Percentiles rank a stretch among this genome's conserved stretches.
phyloP scores from a whole-genome alignment of 805 yeast genomes.

The Candida ulmi region DNA sequence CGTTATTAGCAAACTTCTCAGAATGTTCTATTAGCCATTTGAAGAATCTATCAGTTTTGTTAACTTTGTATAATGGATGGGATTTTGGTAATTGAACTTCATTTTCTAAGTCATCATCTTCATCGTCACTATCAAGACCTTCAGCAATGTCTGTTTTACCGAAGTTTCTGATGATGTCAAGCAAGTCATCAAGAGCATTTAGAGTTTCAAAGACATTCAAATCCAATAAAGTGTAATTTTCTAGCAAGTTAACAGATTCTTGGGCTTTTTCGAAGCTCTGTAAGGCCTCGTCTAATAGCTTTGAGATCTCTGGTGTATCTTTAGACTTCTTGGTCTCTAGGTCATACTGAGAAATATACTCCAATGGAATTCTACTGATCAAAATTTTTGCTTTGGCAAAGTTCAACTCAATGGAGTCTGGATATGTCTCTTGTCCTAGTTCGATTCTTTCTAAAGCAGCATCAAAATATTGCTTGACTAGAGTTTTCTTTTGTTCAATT shows the following conservation, averaged over 20 bases:
- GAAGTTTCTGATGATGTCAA: slow-evolving; percentile 63
- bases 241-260: slow-evolving; percentile 14
- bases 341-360: slow-evolving; percentile 46
- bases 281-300: slow-evolving; percentile 42
- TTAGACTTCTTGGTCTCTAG: slow-evolving; percentile 29
- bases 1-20: slow-evolving; percentile 16
- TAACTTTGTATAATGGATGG: slow-evolving; percentile 52
- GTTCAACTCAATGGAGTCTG: slow-evolving; percentile 39
- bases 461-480: slow-evolving; percentile 51
- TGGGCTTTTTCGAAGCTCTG: slow-evolving; percentile 40
- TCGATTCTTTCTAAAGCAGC: slow-evolving; percentile 69
- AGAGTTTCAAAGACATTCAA: slow-evolving; percentile 45
- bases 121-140: slow-evolving; percentile 55
- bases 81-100: slow-evolving; percentile 32
- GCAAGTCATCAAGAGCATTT: slow-evolving; percentile 57
- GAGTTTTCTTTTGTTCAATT: neutral
- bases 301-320: slow-evolving; percentile 27
- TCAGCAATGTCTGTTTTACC: slow-evolving; percentile 52
- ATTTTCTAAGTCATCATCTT: slow-evolving; percentile 31
- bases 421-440: slow-evolving; percentile 47
- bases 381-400: slow-evolving; percentile 53
- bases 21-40: slow-evolving; percentile 38
- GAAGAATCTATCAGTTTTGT: slow-evolving; percentile 37
- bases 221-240: slow-evolving; percentile 29
- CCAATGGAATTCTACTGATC: slow-evolving; percentile 54